phyloP scores from a whole-genome alignment of 1,139 yeast genomes.

The Saccharomyces hybrid region DNA sequence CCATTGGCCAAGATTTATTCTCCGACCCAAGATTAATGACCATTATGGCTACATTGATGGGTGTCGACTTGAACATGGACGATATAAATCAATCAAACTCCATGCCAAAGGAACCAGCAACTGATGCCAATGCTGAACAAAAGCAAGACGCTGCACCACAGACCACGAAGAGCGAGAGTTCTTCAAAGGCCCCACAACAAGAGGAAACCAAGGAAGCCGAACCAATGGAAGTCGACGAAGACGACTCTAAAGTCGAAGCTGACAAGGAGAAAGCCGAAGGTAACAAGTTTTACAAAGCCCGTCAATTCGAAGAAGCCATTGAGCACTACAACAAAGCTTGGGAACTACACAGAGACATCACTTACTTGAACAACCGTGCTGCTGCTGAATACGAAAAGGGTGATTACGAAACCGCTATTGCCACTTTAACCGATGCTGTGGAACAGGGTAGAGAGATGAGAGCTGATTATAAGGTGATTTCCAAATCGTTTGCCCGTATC shows the following conservation, averaged over 20 bases:
- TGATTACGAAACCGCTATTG: conserved; percentile 75
- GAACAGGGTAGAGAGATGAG: conserved; percentile 84
- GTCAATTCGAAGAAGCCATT: conserved; percentile 90
- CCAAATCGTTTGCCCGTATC: conserved; percentile 87
- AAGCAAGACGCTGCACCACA: conserved; percentile 9
- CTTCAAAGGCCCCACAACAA: conserved; percentile 23
- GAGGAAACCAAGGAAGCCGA: conserved; percentile 32
- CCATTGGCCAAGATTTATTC: conserved; percentile 52
- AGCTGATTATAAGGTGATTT: conserved; percentile 85
- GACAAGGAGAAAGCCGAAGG: conserved; percentile 81
- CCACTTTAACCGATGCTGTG: conserved; percentile 73
- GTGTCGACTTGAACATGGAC: conserved; percentile 58
- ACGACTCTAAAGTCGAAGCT: conserved; percentile 47
- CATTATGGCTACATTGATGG: conserved; percentile 78
- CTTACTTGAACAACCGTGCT: conserved; percentile 90
- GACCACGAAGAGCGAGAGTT: conserved; percentile 9
- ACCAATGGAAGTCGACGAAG: conserved; percentile 34
- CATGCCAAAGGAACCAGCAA: conserved; percentile 32
- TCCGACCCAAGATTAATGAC: conserved; percentile 85
- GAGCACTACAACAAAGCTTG: conserved; percentile 80
- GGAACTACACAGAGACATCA: conserved; percentile 74
- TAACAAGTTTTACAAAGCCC: conserved; percentile 75
- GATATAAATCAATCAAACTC: conserved; percentile 24
- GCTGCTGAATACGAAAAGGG: conserved; percentile 98
- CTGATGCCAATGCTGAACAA: conserved; percentile 17